Conservation (phyloP, 2,329 filamentous ascomycete genomes). For the Chalaropsis ovoidea region DNA sequence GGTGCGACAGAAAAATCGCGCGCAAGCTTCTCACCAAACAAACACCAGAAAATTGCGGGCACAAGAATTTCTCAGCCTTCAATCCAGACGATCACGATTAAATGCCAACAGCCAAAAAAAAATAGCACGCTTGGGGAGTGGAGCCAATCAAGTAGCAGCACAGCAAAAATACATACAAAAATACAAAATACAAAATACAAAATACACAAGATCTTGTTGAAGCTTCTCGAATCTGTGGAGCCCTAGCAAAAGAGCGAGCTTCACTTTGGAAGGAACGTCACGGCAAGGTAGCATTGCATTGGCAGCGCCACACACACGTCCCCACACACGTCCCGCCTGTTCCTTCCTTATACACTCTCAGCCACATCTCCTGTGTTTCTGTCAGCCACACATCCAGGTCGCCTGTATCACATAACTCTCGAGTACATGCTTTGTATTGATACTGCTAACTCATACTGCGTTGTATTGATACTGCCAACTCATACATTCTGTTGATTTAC, state of each 20-base stretch:
- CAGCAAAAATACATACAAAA: too few relatives aligned
- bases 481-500: not conserved
- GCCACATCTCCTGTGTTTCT: not conserved
- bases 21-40: not conserved
- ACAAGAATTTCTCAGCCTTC: not conserved
- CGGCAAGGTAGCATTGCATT: not conserved
- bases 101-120: too few relatives aligned
- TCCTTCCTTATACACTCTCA: not conserved
- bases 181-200: too few relatives aligned
- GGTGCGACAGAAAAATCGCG: not conserved
- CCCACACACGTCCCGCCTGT: not conserved
- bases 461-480: conserved; percentile 9
- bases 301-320: not conserved
- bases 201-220: not conserved
- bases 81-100: too few relatives aligned
- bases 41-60: not conserved
- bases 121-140: too few relatives aligned
- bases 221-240: conserved; percentile 10
- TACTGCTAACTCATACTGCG: too few relatives aligned
- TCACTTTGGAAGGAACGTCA: not conserved
- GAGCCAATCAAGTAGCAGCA: too few relatives aligned
- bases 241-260: not conserved
- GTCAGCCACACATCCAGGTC: too few relatives aligned
- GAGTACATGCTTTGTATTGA: conserved; percentile 10
- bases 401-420: not conserved